Base-by-base conservation (phyloP, 768 basidiomycete species). In the Lactarius hengduanensis region DNA sequence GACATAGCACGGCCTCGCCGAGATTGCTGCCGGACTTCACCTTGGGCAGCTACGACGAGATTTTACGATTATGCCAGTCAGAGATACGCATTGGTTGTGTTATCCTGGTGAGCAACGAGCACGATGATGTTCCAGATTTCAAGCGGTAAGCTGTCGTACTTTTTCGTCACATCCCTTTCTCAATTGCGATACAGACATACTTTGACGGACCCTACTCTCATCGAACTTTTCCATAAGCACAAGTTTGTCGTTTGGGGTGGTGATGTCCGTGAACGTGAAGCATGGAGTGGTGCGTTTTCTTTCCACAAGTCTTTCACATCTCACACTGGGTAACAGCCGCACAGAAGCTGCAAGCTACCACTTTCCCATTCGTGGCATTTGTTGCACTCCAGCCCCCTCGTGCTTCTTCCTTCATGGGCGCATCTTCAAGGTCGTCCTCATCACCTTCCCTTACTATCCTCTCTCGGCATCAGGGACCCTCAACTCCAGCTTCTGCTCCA, bases 321-420 rank as follows among this genome's bases (percentile, higher is more conserved):
- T 41, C 32, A 59, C 45, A 67, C 57, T 11, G 38, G 53, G 47
- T 68, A 18, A n/a, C 78, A 80, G 90, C 79, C 34, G 79, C 86
- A 15, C 84, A 89, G 72, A 92, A 91, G 74, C 79, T 98, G 0
- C 87, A 92, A 73, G 89, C 89, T 2, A 94, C 95, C 1, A 94
- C 95, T 0, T 97, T 91, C 72, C 97, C 96, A 0, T 96, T 96
- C 68, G 82, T 99, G 57, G 92, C 92, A 1, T 99, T 98, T 76
- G 76, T 97, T 57, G 89, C 95, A 1, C 84, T 97, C 57, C 92
- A 98, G 73, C 88, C 92, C 0, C 84, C 84, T 20, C 84, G 85
- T 36, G 80, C 76, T 26, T 74, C 73, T 50, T 70, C 72, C 4
- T 74, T 80, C 15, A 70, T 74, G 18, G 71, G 80, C 5, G 75